Evolutionary conservation across 139 green algal genomes (phyloP).

Genomic region (Micromonas commoda): DNA sequence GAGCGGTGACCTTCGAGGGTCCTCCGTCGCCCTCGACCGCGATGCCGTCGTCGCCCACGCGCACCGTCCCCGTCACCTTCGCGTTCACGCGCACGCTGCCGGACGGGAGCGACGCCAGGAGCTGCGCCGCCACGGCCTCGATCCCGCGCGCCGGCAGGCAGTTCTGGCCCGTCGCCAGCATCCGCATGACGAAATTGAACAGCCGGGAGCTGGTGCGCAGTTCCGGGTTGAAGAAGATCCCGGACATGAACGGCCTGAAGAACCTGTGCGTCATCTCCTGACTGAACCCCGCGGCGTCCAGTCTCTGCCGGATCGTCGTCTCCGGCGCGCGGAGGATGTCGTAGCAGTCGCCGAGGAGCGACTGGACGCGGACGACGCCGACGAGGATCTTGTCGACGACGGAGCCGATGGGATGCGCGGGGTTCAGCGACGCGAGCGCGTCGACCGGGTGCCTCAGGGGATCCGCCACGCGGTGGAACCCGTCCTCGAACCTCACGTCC

Average conservation of each 20-base stretch:
- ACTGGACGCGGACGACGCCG: slow-evolving; percentile 70
- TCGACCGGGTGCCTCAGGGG: slow-evolving; percentile 68
- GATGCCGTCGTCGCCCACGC: not conserved
- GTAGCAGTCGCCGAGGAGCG: slow-evolving; percentile 44
- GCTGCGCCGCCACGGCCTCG: slow-evolving; percentile 73
- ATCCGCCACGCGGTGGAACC: slow-evolving; percentile 53
- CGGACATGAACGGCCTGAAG: slow-evolving; percentile 93
- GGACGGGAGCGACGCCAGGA: slow-evolving; percentile 49
- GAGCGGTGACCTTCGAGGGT: slow-evolving; percentile 41
- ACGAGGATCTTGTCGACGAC: slow-evolving; percentile 73
- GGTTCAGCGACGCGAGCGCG: slow-evolving; percentile 57
- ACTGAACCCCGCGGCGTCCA: slow-evolving; percentile 75
- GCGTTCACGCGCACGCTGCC: slow-evolving; percentile 45
- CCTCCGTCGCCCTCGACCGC: slow-evolving; percentile 45
- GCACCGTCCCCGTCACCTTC: not conserved
- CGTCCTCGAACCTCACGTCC: slow-evolving; percentile 56
- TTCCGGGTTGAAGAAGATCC: slow-evolving; percentile 86
- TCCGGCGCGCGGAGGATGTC: slow-evolving; percentile 56
- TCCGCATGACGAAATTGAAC: slow-evolving; percentile 93
- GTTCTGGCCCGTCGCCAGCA: slow-evolving; percentile 74
- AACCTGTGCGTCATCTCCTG: slow-evolving; percentile 80
- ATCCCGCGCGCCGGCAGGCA: slow-evolving; percentile 87
- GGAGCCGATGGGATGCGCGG: slow-evolving; percentile 72
- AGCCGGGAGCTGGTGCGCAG: slow-evolving; percentile 72
- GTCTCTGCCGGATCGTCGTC: slow-evolving; percentile 40